phyloP scores from a whole-genome alignment of 176 grass and related monocot genomes.

The Carex kokanica region DNA sequence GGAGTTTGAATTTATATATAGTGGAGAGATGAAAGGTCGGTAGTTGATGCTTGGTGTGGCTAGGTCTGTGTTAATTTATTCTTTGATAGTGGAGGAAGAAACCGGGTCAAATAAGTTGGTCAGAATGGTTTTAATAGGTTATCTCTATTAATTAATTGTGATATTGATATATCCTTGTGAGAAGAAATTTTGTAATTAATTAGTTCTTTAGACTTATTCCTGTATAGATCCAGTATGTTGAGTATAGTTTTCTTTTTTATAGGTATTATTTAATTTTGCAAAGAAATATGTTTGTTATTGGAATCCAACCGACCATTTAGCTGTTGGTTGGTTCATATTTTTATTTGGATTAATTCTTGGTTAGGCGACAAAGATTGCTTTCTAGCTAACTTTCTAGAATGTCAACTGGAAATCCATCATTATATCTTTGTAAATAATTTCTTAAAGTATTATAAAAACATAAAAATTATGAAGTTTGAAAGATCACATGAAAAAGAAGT shows the following conservation, averaged over 20 bases:
- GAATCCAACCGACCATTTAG: conserved; percentile 1
- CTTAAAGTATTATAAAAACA: neutral
- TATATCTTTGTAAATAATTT: conserved; percentile 1
- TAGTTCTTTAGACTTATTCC: neutral
- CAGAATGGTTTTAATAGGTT: conserved; percentile 20
- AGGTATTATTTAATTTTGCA: neutral
- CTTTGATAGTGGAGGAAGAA: conserved; percentile 18
- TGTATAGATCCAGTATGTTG: neutral
- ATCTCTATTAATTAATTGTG: conserved; percentile 15
- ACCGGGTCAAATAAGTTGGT: conserved; percentile 42
- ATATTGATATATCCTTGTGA: neutral
- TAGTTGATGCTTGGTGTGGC: conserved; percentile 9
- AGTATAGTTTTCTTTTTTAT: neutral
- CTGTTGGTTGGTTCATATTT: conserved; percentile 9
- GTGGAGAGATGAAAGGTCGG: conserved; percentile 37
- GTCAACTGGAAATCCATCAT: conserved; percentile 12
- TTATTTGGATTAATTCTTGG: neutral
- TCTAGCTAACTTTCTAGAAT: conserved; percentile 9
- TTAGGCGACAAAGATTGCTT: conserved; percentile 22
- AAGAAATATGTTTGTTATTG: conserved; percentile 21
- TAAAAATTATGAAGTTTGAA: neutral
- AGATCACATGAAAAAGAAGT: neutral
- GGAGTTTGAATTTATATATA: conserved; percentile 32
- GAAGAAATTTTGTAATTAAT: neutral
- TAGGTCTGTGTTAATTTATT: conserved; percentile 13